Evolutionary conservation across 345 rosid species (phyloP).

Genomic region (Salix dunnii): DNA sequence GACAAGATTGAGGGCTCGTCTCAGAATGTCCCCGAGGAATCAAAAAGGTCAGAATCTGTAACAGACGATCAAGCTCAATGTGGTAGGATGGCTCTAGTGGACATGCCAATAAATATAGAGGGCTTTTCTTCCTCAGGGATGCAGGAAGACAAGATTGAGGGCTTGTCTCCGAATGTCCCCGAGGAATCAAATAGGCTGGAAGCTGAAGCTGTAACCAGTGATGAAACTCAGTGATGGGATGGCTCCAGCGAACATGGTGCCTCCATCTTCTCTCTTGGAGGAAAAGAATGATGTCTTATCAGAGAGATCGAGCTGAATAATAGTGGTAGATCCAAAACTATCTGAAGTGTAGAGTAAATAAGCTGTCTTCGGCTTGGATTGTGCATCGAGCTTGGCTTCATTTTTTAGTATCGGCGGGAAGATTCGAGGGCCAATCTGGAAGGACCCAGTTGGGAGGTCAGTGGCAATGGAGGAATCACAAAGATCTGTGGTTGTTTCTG

Average conservation of each 20-base stretch:
- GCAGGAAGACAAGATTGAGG: not conserved
- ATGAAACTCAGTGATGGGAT: not conserved
- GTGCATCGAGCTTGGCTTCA: not conserved
- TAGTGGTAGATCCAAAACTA: not conserved
- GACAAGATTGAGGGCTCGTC: not conserved
- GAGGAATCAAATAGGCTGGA: not conserved
- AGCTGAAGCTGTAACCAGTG: not conserved
- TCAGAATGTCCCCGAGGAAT: not conserved
- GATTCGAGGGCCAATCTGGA: slow-evolving; percentile 7
- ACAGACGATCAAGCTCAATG: too few relatives aligned
- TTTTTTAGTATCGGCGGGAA: not conserved
- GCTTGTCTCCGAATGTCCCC: not conserved
- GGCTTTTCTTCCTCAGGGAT: not conserved
- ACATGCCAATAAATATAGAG: too few relatives aligned
- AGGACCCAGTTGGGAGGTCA: not conserved
- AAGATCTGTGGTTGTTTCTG: not conserved
- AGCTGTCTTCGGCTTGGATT: not conserved
- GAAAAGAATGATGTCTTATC: slow-evolving; percentile 7
- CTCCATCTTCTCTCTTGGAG: not conserved
- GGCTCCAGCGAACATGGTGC: not conserved
- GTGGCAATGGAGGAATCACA: slow-evolving; percentile 1
- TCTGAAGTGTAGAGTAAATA: slow-evolving; percentile 7
- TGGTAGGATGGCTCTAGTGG: too few relatives aligned
- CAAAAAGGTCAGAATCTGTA: too few relatives aligned
- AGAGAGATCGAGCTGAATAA: not conserved